phyloP scores from a whole-genome alignment of 306 rosid genomes.

The Rosa multiflora region DNA sequence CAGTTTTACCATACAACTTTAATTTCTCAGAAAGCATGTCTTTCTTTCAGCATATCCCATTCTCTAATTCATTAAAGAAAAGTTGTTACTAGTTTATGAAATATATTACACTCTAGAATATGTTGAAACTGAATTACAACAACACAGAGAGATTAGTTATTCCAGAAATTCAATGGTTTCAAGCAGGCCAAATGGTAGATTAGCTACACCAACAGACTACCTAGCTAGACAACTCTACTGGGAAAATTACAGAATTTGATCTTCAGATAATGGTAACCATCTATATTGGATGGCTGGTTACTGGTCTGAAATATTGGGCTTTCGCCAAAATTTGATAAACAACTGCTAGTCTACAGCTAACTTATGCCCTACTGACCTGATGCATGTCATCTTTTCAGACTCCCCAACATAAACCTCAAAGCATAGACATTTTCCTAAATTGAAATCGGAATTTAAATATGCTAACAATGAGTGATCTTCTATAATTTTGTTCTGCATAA shows the following conservation, averaged over 20 bases:
- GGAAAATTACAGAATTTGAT: not conserved
- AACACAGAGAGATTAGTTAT: not conserved
- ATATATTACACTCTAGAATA: not conserved
- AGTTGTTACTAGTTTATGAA: not conserved
- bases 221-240: not conserved
- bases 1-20: not conserved
- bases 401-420: not conserved
- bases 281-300: not conserved
- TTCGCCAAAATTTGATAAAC: not conserved
- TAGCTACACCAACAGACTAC: conserved; percentile 1
- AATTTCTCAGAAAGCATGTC: not conserved
- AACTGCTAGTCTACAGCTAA: conserved; percentile 1
- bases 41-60: not conserved
- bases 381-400: not conserved
- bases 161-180: conserved; percentile 18
- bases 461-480: not conserved
- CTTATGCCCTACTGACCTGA: not conserved
- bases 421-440: not conserved
- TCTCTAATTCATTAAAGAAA: not conserved
- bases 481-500: not conserved
- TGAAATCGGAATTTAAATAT: not conserved
- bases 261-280: conserved; percentile 17
- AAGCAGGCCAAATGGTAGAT: conserved; percentile 13
- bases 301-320: not conserved
- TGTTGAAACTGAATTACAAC: not conserved